Evolutionary conservation across 2,329 filamentous ascomycete species (phyloP), one percentile per base, ranked within the genome.

Genomic region (Sodiomyces alkalinus): DNA sequence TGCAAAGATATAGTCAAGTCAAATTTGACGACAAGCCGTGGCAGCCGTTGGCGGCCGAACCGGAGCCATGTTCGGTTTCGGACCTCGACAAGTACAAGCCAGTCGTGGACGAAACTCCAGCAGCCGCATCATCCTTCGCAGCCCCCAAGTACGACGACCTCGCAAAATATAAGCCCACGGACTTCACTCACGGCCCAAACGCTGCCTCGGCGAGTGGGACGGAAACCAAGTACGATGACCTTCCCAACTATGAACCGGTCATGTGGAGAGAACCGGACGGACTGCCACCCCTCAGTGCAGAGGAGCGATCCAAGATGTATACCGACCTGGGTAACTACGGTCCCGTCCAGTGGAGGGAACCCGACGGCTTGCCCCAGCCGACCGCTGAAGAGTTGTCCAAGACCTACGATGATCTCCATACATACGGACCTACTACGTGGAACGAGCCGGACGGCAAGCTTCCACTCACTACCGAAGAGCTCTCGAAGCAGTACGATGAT

Each of bases 261-360:
- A 9, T 20, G 19, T 21, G 17, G 31, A 27, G 17, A 20, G 36
- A 13, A 26, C 35, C 6, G 29, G 35, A 46, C 19, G 52, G 51
- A 3, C 30, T 45, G 15, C 41, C 31, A 5, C 39, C 35, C 12
- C 32, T 38, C 13, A 44, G 46, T n/a, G 22, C 39, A 4, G 34
- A 43, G 23, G 46, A 47, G 14, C 33, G 37, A 15, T 42, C 42
- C 11, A 33, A 43, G 19, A 37, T 47, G 17, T 54, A 60, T 30
- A 43, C 57, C 2, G 60, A 65, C 25, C 40, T 64, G 21, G 37
- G 49, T 31, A 41, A 51, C 21, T 60, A 58, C 31, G 44, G 44
- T 1, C 46, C 52, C 6, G 43, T 48, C 8, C 38, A 37, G 10
- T 55, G 52, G 47, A 53, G 53, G 11, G 52, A 56, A 27, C 38